These are phyloP conservation scores for Fusarium lyarnte DNA, from an alignment of 2,329 filamentous ascomycete genomes.

Conservation along the genomic window DNA sequence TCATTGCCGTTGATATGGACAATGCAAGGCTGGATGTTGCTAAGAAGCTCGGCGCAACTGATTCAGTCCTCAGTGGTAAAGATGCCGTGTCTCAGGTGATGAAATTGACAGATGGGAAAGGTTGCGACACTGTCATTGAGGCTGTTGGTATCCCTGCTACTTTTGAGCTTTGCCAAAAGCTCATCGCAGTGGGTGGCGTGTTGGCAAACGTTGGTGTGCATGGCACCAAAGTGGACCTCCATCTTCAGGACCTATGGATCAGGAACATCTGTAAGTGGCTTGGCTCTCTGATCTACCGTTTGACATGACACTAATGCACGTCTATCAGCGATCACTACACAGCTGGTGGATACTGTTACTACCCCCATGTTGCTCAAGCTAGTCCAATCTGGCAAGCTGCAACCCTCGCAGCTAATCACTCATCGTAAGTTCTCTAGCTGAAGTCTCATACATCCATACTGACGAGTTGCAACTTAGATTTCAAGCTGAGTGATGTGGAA, in stretches of 20 bases:
- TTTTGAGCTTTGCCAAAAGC: constrained; percentile 62
- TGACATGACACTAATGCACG: background rate
- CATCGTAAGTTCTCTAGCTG: constrained; percentile 48
- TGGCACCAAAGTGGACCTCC: constrained; percentile 60
- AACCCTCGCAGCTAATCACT: constrained; percentile 56
- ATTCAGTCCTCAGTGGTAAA: constrained; percentile 52
- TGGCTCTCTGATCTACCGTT: background rate
- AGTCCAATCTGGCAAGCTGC: constrained; percentile 52
- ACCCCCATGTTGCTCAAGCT: constrained; percentile 61
- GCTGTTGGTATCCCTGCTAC: constrained; percentile 64
- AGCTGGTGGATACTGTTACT: constrained; percentile 58
- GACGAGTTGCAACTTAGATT: background rate
- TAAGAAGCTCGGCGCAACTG: constrained; percentile 58
- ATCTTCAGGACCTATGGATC: constrained; percentile 64
- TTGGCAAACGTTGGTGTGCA: constrained; percentile 69
- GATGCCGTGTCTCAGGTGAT: constrained; percentile 51
- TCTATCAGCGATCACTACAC: constrained; percentile 54
- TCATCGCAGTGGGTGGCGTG: constrained; percentile 62
- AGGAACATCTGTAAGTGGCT: constrained; percentile 59
- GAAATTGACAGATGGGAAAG: constrained; percentile 58
- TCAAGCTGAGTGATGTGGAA: constrained; percentile 35
- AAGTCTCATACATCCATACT: rapidly evolving
- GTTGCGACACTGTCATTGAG: constrained; percentile 67
- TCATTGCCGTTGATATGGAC: constrained; percentile 64
- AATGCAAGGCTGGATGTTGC: constrained; percentile 58